These are phyloP conservation scores for Lactarius psammicola DNA, from an alignment of 768 basidiomycete species.

Conservation along the genomic window DNA sequence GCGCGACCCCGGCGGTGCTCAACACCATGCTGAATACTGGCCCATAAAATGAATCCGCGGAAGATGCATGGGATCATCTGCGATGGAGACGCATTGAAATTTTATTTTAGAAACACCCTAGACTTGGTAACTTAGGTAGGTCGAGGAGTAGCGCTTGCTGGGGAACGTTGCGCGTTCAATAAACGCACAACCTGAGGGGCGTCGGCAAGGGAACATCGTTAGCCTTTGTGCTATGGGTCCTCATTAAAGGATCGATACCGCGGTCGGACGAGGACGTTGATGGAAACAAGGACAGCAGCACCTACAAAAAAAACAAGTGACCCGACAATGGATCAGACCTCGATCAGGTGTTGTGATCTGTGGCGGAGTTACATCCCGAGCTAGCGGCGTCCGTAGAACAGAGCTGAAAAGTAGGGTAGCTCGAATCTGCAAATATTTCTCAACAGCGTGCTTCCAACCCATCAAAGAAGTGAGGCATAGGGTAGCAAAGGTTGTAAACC, in stretches of 20 bases:
- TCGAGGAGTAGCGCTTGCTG: constrained; percentile 1
- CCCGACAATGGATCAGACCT: constrained; percentile 5
- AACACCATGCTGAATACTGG: constrained; percentile 7
- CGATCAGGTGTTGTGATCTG: constrained; percentile 11
- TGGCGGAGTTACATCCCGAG: constrained; percentile 22
- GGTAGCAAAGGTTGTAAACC: constrained; percentile 11
- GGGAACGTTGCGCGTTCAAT: constrained; percentile 1
- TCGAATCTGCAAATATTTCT: background rate
- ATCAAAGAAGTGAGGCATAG: constrained; percentile 11
- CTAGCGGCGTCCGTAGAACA: background rate
- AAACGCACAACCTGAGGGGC: background rate
- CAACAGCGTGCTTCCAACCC: background rate
- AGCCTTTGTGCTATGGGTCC: background rate
- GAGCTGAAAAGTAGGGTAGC: constrained; percentile 13
- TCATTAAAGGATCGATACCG: constrained; percentile 4
- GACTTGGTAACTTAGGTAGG: background rate
- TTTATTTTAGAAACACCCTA: constrained; percentile 10
- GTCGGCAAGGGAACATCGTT: constrained; percentile 26
- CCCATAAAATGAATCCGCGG: constrained; percentile 19
- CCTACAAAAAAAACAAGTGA: constrained; percentile 2
- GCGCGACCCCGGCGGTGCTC: constrained; percentile 19
- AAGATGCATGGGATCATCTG: constrained; percentile 19
- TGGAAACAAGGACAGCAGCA: constrained; percentile 13
- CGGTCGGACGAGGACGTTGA: constrained; percentile 9
- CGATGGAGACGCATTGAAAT: constrained; percentile 22